Evolutionary conservation across 164 flowering plant genomes (phyloP), one percentile per base, ranked within the genome.

Genomic region (Litsea cubeba): DNA sequence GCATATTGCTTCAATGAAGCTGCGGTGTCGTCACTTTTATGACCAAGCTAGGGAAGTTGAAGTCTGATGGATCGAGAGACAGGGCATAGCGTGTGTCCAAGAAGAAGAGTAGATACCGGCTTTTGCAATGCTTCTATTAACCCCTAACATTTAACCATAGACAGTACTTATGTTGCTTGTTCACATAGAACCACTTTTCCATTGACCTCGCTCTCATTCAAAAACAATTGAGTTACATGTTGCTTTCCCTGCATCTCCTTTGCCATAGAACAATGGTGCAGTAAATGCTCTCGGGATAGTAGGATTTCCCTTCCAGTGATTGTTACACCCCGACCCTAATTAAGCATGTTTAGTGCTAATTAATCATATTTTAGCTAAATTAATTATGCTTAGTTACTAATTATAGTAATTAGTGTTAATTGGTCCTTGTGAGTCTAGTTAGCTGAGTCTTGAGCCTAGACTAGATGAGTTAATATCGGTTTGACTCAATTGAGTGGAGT

Each of bases 111-210:
- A 35, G 15, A 83, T 79, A 30, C 72, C 86, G 1, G 78, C 86
- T 65, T 6, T 28, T 0, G 80, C 86, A 26, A 76, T 71, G 25
- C 32, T 72, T 26, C 75, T 69, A 20, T 28, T 23, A 63, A 81
- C 67, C 75, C 71, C 82, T 5, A 51, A 22, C 46, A 74, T 66
- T 70, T 81, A 82, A 35, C 1, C 0, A 28, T 3, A 18, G 23
- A 69, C 17, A 28, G 63, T 67, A 57, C 20, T n/a, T 22, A 18
- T 5, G 2, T 24, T 18, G 28, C 30, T 12, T 5, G 70, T 28
- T 74, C 76, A 65, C 83, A 78, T 5, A 84, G 11, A 68, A 80
- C 82, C 25, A 80, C 79, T 71, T 76, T 82, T 50, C 83, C 77
- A 26, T 72, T 62, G 26, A 82, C 81, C 51, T 84, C 76, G n/a